Base-by-base conservation (phyloP, 78 protist species). In the Dictyostelium purpureum region DNA sequence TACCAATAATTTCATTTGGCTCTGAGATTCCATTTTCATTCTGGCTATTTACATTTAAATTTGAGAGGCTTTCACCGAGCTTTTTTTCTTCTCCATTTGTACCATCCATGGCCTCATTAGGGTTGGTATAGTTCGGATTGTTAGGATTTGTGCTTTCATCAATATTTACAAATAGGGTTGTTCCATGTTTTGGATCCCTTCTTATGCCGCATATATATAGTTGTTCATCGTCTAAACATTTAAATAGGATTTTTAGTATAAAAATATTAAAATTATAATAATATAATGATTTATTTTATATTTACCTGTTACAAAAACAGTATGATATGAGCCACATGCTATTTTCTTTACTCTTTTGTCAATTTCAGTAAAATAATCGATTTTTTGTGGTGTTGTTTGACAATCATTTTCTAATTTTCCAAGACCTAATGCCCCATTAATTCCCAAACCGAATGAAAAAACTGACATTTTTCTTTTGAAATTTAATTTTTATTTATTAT, bases 311-410 rank as follows among this genome's bases (percentile, higher is more conserved):
- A 88, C 80, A 51, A 77, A 88, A 26, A 77, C 94, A 26, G 94
- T 88, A 31, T 88, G 74, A 78, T 88, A 88, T 35, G 94, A 88
- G 19, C 94, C 94, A 43, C 79, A 75, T 28, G 92, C 74, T n/a
- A 85, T 65, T 51, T 61, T 85, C 47, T 85, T 85, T 24, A 85
- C 73, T 54, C 75, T 51, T 73, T 85, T 85, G 16, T 85, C 77
- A 4, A 45, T 73, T 11, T 70, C 43, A 7, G 83, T 31, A 45
- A 85, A 85, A 52, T 43, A 59, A n/a, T 61, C 35, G 26, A 85
- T 51, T 47, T 85, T 85, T 38, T 52, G 49, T 56, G 92, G 92
- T 16, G 71, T 63, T 16, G 71, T 37, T 33, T 42, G 33, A 11
- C 4, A 28, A 3, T 52, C 47, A 19, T 52, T 18, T 10, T 75